A percentile compares a stretch with the other conserved stretches of the same genome.
phyloP scores from a whole-genome alignment of 768 basidiomycete species.

The Pisolithus sp. region DNA sequence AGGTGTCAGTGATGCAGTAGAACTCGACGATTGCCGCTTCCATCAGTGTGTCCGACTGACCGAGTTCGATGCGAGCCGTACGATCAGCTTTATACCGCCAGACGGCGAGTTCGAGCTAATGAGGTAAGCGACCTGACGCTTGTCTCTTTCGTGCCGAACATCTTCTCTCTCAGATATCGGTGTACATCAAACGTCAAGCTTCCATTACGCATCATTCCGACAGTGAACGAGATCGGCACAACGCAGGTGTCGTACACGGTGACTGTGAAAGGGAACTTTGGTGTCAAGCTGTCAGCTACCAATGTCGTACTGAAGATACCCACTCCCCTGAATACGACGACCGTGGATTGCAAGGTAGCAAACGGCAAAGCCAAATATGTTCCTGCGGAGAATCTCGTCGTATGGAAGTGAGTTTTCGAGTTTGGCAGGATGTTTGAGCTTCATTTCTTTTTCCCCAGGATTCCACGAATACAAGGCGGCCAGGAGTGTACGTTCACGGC shows the following conservation, averaged over 20 bases:
- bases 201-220: conserved; percentile 83
- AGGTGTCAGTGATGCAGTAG: conserved; percentile 69
- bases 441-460: conserved; percentile 40
- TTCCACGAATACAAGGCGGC: conserved; percentile 88
- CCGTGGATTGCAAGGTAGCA: conserved; percentile 85
- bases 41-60: conserved; percentile 96
- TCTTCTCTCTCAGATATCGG: conserved; percentile 66
- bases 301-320: conserved; percentile 92
- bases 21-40: conserved; percentile 96
- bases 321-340: conserved; percentile 91
- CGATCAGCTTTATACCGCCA: conserved; percentile 95
- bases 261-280: conserved; percentile 83
- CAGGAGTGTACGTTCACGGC: conserved; percentile 84
- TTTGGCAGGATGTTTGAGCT: conserved; percentile 3
- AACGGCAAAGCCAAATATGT: conserved; percentile 96
- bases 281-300: conserved; percentile 86
- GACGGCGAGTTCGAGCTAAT: conserved; percentile 99
- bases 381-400: conserved; percentile 90
- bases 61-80: conserved; percentile 89
- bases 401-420: conserved; percentile 83
- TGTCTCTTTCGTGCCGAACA: not conserved
- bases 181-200: conserved; percentile 95
- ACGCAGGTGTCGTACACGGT: conserved; percentile 87
- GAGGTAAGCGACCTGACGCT: conserved; percentile 48
- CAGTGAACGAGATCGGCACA: conserved; percentile 90